Percentiles rank a stretch among this genome's conserved stretches.
phyloP scores from a whole-genome alignment of 306 rosid species.

The Canavalia ensiformis region DNA sequence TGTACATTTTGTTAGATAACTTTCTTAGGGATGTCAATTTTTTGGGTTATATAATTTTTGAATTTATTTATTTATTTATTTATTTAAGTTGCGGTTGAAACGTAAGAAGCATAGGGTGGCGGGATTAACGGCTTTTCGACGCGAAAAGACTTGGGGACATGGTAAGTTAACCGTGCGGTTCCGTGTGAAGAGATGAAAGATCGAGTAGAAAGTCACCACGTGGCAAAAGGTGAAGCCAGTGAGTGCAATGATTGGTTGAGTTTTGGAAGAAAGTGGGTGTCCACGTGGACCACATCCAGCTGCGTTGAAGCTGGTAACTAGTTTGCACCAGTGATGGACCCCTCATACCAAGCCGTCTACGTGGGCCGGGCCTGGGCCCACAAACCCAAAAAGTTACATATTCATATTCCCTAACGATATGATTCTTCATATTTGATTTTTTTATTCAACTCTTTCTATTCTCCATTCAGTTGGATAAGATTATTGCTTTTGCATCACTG shows the following conservation, averaged over 20 bases:
- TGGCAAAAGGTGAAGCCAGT: slow-evolving; percentile 36
- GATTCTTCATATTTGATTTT: not conserved
- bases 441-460: no score
- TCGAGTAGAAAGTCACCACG: slow-evolving; percentile 50
- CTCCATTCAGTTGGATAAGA: no score
- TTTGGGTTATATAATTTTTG: not conserved
- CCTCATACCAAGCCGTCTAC: slow-evolving; percentile 42
- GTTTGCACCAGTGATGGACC: slow-evolving; percentile 47
- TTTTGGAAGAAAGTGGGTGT: slow-evolving; percentile 13
- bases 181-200: slow-evolving; percentile 6
- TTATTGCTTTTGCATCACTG: no score
- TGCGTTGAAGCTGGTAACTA: slow-evolving; percentile 44
- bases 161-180: slow-evolving; percentile 34
- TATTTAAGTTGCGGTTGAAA: slow-evolving; percentile 41
- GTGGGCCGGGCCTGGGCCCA: slow-evolving; percentile 49
- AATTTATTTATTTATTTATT: not conserved
- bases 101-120: slow-evolving; percentile 63
- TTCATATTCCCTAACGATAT: slow-evolving; percentile 1
- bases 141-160: slow-evolving; percentile 47
- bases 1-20: no score
- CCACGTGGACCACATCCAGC: slow-evolving; percentile 64
- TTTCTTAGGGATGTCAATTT: not conserved
- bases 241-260: slow-evolving; percentile 46
- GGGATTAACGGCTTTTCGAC: slow-evolving; percentile 84
- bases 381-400: slow-evolving; percentile 27